phyloP scores from a whole-genome alignment of 108 stramenopile species.

The Nitzschia sp. region DNA sequence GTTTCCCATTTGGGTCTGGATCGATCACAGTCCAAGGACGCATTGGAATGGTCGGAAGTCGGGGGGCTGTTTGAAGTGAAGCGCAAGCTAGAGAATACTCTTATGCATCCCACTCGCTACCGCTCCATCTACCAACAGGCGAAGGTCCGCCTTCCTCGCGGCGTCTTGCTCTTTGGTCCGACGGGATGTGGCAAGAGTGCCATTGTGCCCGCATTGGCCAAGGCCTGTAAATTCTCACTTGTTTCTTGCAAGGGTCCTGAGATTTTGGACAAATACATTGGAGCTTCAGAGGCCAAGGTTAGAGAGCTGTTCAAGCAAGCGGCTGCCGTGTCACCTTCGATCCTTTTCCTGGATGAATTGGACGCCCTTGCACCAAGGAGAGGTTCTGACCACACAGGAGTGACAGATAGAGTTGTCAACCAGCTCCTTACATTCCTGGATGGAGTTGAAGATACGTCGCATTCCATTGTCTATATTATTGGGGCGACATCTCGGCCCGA shows the following conservation, averaged over 20 bases:
- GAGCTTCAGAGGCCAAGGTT: slow-evolving; percentile 95
- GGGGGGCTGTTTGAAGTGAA: slow-evolving; percentile 78
- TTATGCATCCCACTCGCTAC: slow-evolving; percentile 75
- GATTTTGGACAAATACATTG: slow-evolving; percentile 96
- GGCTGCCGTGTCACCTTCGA: slow-evolving; percentile 79
- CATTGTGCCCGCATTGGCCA: slow-evolving; percentile 87
- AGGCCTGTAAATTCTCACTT: slow-evolving; percentile 78
- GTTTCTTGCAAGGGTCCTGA: slow-evolving; percentile 93
- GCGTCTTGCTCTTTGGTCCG: slow-evolving; percentile 74
- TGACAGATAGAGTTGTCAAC: slow-evolving; percentile 98
- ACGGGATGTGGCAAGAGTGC: slow-evolving; percentile 82
- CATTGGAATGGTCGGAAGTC: slow-evolving; percentile 56
- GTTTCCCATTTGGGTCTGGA: slow-evolving; percentile 24
- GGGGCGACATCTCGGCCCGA: slow-evolving; percentile 94
- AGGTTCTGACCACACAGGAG: slow-evolving; percentile 94
- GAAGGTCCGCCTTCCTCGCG: slow-evolving; percentile 67
- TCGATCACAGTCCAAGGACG: not conserved
- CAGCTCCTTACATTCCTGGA: slow-evolving; percentile 97
- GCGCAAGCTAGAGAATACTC: slow-evolving; percentile 46
- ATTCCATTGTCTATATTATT: slow-evolving; percentile 76
- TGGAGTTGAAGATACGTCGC: slow-evolving; percentile 78
- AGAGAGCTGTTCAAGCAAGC: slow-evolving; percentile 90
- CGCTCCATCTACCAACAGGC: slow-evolving; percentile 60
- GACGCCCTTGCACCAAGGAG: slow-evolving; percentile 92
- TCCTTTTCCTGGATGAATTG: slow-evolving; percentile 96